Percentiles rank a stretch among this genome's conserved stretches.
These are phyloP conservation scores for Paulownia fortunei DNA, from an alignment of 257 asterid species.

Conservation along the genomic window DNA sequence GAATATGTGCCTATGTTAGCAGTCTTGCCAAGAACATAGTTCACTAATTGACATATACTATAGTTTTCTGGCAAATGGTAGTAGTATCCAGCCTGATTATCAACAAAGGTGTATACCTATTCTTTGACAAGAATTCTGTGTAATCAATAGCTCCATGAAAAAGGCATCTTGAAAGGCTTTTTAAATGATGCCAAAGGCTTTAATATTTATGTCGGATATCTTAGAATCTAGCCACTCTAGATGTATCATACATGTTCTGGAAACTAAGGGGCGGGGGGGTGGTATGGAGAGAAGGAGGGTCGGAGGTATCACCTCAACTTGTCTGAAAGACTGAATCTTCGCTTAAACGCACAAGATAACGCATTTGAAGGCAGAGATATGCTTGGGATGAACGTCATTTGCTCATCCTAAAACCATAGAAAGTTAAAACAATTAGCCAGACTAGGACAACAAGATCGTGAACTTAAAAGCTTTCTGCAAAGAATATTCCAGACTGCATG, in stretches of 20 bases:
- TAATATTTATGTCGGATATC: background rate
- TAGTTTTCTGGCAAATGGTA: no score
- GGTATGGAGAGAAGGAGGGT: background rate
- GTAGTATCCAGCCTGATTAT: no score
- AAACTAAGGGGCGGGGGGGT: no score
- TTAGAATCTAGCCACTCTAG: conserved; percentile 5
- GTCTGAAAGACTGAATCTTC: conserved; percentile 81
- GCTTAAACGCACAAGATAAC: conserved; percentile 77
- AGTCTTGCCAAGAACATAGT: background rate
- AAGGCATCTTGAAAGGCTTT: background rate
- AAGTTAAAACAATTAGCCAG: no score
- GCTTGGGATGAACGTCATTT: conserved; percentile 81
- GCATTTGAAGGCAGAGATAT: conserved; percentile 86
- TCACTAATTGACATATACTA: no score
- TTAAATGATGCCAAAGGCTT: background rate
- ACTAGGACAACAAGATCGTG: background rate
- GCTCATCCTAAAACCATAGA: conserved; percentile 72
- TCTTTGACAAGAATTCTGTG: background rate
- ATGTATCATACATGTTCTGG: no score
- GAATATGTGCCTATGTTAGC: no score
- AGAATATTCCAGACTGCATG: background rate
- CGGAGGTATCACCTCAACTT: conserved; percentile 69
- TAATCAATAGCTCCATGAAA: background rate
- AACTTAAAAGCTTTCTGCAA: background rate
- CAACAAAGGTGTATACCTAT: background rate